Base-by-base conservation (phyloP, 495 filamentous ascomycete species). In the Neurospora africana region DNA sequence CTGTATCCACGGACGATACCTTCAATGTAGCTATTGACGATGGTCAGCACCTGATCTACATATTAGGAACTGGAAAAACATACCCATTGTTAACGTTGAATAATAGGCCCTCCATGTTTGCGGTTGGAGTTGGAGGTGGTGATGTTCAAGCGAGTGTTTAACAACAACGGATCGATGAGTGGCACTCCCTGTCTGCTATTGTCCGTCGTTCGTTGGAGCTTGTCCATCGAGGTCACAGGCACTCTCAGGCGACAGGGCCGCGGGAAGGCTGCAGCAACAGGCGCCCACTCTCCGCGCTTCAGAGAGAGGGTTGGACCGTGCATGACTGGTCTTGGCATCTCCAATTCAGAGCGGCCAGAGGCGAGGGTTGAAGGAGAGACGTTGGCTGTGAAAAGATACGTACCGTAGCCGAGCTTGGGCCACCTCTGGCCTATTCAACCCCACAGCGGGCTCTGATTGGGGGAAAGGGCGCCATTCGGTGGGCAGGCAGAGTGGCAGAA, bases 41-140 rank as follows among this genome's bases (percentile, higher is more conserved):
- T 53, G n/a, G 73, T 86, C 77, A 81, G 79, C 78, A 80, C 74
- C 35, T 35, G 69, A 70, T 40, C 39, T 0, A 9, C 36, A 6
- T 53, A 35, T 27, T 23, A 19, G 21, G 2, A 58, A 13, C 15
- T 39, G 17, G 58, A 19, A 6, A 6, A 41, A 78, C 88, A 68
- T 87, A 94, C 90, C 95, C 95, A 85, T 92, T 92, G 79, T 95
- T 94, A 65, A 95, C 92, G 83, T 99, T 99, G 83, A 94, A 99
- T 78, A 94, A 92, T 33, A 98, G 89, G 70, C 95, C 94, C 85
- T 98, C 95, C 95, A 98, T 98, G 41, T 79, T 84, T 69, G 70
- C 44, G 19, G 68, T 70, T 41, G 68, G 68, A 67, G 67, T 47
- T 33, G 72, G 72, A 74, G 35, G 13, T 47, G n/a, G 47, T 36